Conservation (phyloP, 208 protist species). For the Leishmania turanica region DNA sequence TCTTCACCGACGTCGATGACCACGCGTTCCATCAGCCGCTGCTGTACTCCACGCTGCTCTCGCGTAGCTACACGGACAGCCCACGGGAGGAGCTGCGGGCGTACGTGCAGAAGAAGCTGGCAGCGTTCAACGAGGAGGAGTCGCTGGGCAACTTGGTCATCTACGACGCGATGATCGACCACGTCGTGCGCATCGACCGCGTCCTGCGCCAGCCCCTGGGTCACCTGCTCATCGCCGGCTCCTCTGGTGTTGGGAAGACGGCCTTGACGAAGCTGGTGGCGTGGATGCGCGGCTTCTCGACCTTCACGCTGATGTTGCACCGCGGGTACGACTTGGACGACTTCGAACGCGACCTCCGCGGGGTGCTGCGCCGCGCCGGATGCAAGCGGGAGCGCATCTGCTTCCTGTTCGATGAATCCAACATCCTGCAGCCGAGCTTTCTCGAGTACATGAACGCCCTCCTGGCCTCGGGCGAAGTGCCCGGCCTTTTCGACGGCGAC, state of each 20-base stretch:
- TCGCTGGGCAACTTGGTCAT: constrained; percentile 93
- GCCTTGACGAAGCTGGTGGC: constrained; percentile 97
- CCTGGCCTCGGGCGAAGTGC: constrained; percentile 98
- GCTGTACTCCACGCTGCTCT: constrained; percentile 97
- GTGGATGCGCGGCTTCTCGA: constrained; percentile 97
- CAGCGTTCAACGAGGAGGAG: constrained; percentile 98
- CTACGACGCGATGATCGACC: constrained; percentile 98
- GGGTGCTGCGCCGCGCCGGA: constrained; percentile 95
- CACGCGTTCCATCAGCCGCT: constrained; percentile 89
- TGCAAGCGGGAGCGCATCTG: constrained; percentile 97
- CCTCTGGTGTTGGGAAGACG: constrained; percentile 98
- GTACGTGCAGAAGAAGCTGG: constrained; percentile 91
- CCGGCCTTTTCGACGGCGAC: constrained; percentile 99
- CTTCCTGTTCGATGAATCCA: constrained; percentile 99
- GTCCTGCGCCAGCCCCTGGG: constrained; percentile 98
- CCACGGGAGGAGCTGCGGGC: constrained; percentile 88
- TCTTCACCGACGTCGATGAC: constrained; percentile 82
- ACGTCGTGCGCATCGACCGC: constrained; percentile 98
- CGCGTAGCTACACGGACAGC: constrained; percentile 91
- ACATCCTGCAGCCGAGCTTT: constrained; percentile 98
- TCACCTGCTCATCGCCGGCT: constrained; percentile 97
- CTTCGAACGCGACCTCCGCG: constrained; percentile 98
- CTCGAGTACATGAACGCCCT: constrained; percentile 99
- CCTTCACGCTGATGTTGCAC: constrained; percentile 98
- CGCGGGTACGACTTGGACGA: constrained; percentile 96